These are phyloP conservation scores for Kandelia obovata DNA, from an alignment of 345 rosid species.

Conservation along the genomic window DNA sequence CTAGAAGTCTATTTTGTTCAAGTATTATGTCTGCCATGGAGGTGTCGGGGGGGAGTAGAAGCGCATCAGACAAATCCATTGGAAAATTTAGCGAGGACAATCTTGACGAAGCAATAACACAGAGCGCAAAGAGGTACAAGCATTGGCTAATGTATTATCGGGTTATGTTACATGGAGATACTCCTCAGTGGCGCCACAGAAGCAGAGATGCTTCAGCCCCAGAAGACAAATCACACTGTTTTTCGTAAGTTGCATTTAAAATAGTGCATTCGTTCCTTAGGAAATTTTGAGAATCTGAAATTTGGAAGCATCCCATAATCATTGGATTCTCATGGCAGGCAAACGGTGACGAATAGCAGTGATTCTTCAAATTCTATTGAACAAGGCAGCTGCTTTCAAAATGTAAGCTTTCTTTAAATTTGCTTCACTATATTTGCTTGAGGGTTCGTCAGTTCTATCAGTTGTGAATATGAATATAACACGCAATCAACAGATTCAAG, in stretches of 20 bases:
- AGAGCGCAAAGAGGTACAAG: conserved; percentile 52
- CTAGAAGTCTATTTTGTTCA: conserved; percentile 41
- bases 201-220: conserved; percentile 14
- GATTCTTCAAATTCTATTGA: conserved; percentile 28
- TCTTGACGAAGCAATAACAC: conserved; percentile 36
- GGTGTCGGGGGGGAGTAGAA: conserved; percentile 7
- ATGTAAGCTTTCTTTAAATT: conserved; percentile 26
- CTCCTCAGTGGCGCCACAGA: conserved; percentile 28
- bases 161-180: conserved; percentile 54
- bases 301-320: conserved; percentile 7
- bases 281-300: neutral
- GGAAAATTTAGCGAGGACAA: conserved; percentile 7
- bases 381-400: conserved; percentile 14
- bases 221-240: conserved; percentile 20
- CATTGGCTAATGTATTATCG: conserved; percentile 71
- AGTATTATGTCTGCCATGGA: conserved; percentile 6
- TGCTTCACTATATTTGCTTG: neutral
- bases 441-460: too few species aligned
- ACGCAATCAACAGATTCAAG: neutral
- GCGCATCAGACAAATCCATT: conserved; percentile 1
- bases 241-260: conserved; percentile 20
- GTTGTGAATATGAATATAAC: too few species aligned
- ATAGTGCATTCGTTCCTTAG: neutral
- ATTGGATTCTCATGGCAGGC: conserved; percentile 28
- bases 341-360: conserved; percentile 15